These are phyloP conservation scores for Paecilomyces niveus DNA, from an alignment of 2,329 filamentous ascomycete genomes.

Conservation along the genomic window DNA sequence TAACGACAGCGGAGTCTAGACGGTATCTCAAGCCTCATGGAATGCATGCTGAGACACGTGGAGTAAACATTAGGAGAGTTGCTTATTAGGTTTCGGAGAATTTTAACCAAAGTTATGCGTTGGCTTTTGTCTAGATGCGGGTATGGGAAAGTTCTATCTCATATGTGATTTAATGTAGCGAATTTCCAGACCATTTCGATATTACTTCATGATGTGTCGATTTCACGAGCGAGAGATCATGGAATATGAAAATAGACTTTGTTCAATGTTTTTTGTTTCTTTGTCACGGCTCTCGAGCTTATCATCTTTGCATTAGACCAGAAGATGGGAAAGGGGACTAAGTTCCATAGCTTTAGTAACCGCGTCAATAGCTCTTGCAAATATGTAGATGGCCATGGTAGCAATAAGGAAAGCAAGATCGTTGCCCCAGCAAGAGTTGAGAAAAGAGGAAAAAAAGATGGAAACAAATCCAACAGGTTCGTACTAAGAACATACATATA, in stretches of 20 bases:
- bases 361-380: not conserved
- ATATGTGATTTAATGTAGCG: not conserved
- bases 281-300: not conserved
- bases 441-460: constrained; percentile 1
- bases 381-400: not conserved
- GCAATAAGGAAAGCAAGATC: not conserved
- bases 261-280: not conserved
- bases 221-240: not conserved
- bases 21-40: not conserved
- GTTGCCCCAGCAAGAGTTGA: not conserved
- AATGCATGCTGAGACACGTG: not conserved
- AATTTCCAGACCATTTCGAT: not conserved
- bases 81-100: not conserved
- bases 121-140: not conserved
- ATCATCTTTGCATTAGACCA: not conserved
- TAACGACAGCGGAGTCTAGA: not conserved
- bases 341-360: not conserved
- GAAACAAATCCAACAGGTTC: not conserved
- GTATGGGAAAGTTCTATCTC: not conserved
- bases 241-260: not conserved
- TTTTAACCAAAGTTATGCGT: not conserved
- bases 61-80: not conserved
- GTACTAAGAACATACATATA: constrained; percentile 1
- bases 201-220: not conserved
- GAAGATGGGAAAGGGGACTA: not conserved